Evolutionary conservation across 805 yeast genomes (phyloP), one percentile per base, ranked within the genome.

Genomic region (Saturnispora diversa): DNA sequence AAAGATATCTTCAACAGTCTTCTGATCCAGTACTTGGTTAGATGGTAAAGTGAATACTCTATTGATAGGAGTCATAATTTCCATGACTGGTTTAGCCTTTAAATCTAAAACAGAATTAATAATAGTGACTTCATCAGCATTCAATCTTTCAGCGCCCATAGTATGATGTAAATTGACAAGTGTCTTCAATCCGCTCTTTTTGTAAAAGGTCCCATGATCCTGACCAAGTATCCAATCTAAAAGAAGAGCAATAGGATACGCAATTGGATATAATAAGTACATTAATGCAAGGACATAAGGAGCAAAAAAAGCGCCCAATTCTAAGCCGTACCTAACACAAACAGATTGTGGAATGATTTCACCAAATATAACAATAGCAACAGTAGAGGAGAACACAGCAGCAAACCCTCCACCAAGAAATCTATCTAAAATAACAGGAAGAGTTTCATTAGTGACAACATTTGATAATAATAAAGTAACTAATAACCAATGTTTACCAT

Each of bases 401-500:
- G 92, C 88, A 83, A 95, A 82, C 1, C 98, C 98, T 31, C 97
- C 97, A 35, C 97, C 97, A 11, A 92, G 72, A 51, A 90, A 82
- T 41, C 94, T 72, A 59, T 90, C 97, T 44, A 92, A 70, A 17
- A 90, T 94, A 50, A 90, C 90, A 1, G 98, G 98, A 45, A 90
- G 69, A 2, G 96, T 81, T 60, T 90, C 97, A 59, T 88, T 88
- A 33, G 97, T 88, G 56, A 88, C 84, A 35, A 88, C 97, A 54
- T 88, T 88, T 6, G 86, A 75, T 24, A 88, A 60, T 44, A 90
- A 69, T 46, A 90, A 63, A 2, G 98, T 90, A 25, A 90, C 97
- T 31, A 90, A 71, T 13, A 90, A 87, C 96, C 97, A 88, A 63
- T 90, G 98, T 59, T 90, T 90, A 43, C 97, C 97, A 42, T 77